Evolutionary conservation across 108 stramenopile genomes (phyloP).

Genomic region (Nitzschia inconspicua): DNA sequence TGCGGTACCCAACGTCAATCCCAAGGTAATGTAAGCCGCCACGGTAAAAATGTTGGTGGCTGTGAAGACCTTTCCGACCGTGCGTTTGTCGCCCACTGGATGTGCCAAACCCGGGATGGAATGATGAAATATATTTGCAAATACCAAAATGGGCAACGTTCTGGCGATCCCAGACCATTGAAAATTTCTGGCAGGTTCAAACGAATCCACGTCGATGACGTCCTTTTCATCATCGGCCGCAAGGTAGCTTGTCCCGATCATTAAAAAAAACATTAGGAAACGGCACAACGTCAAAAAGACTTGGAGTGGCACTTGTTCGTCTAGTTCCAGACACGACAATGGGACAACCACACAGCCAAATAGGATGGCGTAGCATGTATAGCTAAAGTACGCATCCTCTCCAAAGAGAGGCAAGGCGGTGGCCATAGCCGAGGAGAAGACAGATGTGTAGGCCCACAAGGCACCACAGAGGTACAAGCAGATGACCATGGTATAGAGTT

Average conservation of each 20-base stretch:
- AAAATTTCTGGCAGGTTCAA: neutral
- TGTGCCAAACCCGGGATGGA: slow-evolving; percentile 38
- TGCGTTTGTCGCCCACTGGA: slow-evolving; percentile 33
- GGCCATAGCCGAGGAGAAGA: slow-evolving; percentile 40
- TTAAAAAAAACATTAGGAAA: slow-evolving; percentile 17
- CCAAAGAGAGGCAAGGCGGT: slow-evolving; percentile 14
- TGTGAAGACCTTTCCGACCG: slow-evolving; percentile 19
- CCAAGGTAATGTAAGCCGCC: slow-evolving; percentile 27
- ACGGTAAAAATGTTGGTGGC: slow-evolving; percentile 18
- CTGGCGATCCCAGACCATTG: slow-evolving; percentile 21
- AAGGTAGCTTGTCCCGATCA: slow-evolving; percentile 8
- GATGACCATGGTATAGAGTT: slow-evolving; percentile 22
- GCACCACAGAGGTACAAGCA: slow-evolving; percentile 36
- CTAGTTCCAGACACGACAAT: slow-evolving; percentile 39
- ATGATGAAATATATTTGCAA: slow-evolving; percentile 46
- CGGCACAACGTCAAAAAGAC: slow-evolving; percentile 35
- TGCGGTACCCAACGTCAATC: slow-evolving; percentile 18
- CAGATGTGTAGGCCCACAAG: slow-evolving; percentile 47
- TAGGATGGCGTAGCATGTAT: slow-evolving; percentile 25
- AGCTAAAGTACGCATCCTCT: slow-evolving; percentile 14
- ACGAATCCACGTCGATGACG: neutral
- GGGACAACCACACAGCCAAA: slow-evolving; percentile 45
- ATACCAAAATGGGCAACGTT: slow-evolving; percentile 42
- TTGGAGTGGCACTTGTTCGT: slow-evolving; percentile 46
- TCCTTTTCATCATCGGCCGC: slow-evolving; percentile 5